Percentiles rank a stretch among this genome's conserved stretches.
These are phyloP conservation scores for Boletus tomentosulus DNA, from an alignment of 768 basidiomycete genomes.

Conservation along the genomic window DNA sequence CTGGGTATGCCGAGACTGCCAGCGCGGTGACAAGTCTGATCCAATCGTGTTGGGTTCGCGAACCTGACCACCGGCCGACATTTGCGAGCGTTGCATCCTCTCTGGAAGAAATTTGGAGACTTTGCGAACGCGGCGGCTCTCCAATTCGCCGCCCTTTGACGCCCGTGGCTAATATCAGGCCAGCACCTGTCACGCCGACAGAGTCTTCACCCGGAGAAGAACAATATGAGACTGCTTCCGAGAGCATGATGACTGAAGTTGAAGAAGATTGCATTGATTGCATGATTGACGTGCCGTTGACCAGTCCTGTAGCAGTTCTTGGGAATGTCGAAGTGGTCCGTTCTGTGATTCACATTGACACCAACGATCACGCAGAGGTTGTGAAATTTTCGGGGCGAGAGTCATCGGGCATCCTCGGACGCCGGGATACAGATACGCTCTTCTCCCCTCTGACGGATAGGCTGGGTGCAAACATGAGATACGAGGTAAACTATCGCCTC, in stretches of 20 bases:
- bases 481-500: slow-evolving; percentile 68
- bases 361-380: slow-evolving; percentile 3
- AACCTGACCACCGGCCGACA: slow-evolving; percentile 47
- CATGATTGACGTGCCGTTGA: slow-evolving; percentile 16
- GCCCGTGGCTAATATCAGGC: neutral
- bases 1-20: slow-evolving; percentile 31
- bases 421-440: neutral
- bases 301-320: slow-evolving; percentile 11
- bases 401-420: neutral
- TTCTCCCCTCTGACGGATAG: slow-evolving; percentile 37
- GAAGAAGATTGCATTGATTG: slow-evolving; percentile 9
- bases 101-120: slow-evolving; percentile 43
- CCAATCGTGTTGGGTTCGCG: slow-evolving; percentile 51
- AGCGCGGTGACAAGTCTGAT: slow-evolving; percentile 42
- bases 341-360: neutral
- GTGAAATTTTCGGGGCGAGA: slow-evolving; percentile 20
- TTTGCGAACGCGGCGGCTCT: slow-evolving; percentile 24
- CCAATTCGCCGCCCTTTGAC: neutral
- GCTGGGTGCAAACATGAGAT: slow-evolving; percentile 38
- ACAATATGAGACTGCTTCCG: slow-evolving; percentile 25
- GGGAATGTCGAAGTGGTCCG: neutral
- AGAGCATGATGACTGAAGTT: slow-evolving; percentile 20
- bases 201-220: slow-evolving; percentile 22
- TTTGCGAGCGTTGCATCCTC: slow-evolving; percentile 48
- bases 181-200: neutral